Percentiles rank a stretch among this genome's conserved stretches.
These are phyloP conservation scores for Excoecaria agallocha DNA, from an alignment of 345 rosid species.

Conservation along the genomic window DNA sequence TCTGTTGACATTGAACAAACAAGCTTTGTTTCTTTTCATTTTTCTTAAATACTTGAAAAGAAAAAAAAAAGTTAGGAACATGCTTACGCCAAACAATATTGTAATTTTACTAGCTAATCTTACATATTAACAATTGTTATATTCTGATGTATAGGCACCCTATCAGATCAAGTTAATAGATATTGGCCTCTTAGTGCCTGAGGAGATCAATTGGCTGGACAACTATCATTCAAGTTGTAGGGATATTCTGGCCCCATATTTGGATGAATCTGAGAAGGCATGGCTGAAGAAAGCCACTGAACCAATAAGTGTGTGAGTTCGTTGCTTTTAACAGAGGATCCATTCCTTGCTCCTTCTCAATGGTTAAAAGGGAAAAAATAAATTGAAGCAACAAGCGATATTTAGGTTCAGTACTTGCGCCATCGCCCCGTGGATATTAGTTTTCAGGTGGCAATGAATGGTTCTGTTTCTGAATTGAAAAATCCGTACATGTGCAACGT, in stretches of 20 bases:
- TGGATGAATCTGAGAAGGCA: slow-evolving; percentile 64
- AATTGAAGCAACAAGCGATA: not conserved
- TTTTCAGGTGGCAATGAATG: not conserved
- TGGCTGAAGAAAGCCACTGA: slow-evolving; percentile 94
- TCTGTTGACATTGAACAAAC: not conserved
- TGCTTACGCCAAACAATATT: not conserved
- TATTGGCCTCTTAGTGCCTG: slow-evolving; percentile 45
- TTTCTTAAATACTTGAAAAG: too few relatives aligned
- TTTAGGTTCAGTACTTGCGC: not conserved
- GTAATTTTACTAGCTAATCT: not conserved
- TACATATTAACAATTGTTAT: not conserved
- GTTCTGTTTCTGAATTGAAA: not conserved
- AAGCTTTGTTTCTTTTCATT: not conserved
- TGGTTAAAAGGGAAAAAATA: not conserved
- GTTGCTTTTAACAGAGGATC: not conserved
- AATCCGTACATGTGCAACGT: not conserved
- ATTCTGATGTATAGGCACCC: slow-evolving; percentile 48
- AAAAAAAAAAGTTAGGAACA: too few relatives aligned
- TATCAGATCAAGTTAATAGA: slow-evolving; percentile 85
- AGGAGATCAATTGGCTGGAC: slow-evolving; percentile 79
- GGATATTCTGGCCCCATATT: slow-evolving; percentile 60
- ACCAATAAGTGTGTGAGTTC: slow-evolving; percentile 43
- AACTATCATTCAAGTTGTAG: slow-evolving; percentile 71
- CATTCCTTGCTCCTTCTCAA: not conserved
- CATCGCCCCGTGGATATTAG: too few relatives aligned